Percentiles rank a stretch among this genome's conserved stretches.
phyloP scores from a whole-genome alignment of 495 filamentous ascomycete genomes.

The Penicillium samsonianum region DNA sequence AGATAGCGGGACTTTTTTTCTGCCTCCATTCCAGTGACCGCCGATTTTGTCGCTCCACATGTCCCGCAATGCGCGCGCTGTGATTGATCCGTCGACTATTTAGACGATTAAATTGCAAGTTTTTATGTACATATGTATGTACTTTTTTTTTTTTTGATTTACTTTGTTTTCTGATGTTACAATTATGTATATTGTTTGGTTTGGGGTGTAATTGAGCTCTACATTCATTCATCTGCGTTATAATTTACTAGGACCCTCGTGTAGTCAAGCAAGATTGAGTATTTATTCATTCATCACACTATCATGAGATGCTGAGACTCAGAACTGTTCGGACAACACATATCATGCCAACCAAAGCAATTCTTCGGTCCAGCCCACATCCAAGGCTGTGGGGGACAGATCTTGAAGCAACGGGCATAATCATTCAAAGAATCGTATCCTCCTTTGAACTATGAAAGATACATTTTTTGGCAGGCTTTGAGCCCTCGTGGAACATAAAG shows the following conservation, averaged over 20 bases:
- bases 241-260: neutral
- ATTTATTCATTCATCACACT: slow-evolving; percentile 50
- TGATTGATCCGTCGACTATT: neutral
- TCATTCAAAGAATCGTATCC: slow-evolving; percentile 36
- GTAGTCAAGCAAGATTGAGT: slow-evolving; percentile 16
- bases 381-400: slow-evolving; percentile 39
- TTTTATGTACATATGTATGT: too few species aligned
- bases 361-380: slow-evolving; percentile 42
- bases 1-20: slow-evolving; percentile 21
- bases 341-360: slow-evolving; percentile 47
- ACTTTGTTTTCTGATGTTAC: neutral
- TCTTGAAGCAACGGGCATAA: slow-evolving; percentile 27
- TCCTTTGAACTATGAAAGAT: slow-evolving; percentile 36
- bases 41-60: slow-evolving; percentile 16
- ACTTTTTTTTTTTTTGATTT: neutral
- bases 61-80: slow-evolving; percentile 4
- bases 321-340: slow-evolving; percentile 42
- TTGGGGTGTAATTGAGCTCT: neutral
- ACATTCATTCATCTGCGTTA: neutral
- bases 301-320: slow-evolving; percentile 49
- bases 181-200: neutral
- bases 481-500: slow-evolving; percentile 36
- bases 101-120: slow-evolving; percentile 1
- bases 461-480: slow-evolving; percentile 25
- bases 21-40: slow-evolving; percentile 21